Base-by-base conservation (phyloP, 139 green algal genomes). In the Diplosphaera chodatii region DNA sequence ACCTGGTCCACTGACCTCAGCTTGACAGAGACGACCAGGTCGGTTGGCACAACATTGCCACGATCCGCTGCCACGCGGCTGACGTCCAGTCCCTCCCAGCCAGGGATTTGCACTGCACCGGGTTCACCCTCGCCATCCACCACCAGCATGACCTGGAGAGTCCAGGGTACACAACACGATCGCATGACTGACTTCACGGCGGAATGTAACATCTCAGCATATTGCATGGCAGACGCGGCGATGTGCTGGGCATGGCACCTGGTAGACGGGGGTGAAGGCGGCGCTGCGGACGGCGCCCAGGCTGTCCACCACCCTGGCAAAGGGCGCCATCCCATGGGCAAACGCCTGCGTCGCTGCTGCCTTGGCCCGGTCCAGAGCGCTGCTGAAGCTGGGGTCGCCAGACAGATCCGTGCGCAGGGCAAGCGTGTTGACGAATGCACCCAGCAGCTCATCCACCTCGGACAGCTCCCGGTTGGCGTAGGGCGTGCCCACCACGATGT, bases 351-450 rank as follows among this genome's bases (percentile, higher is more conserved):
- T 59, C 13, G 48, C 16, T 3, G 25, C 18, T 25, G 48, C 48
- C 48, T 59, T 59, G 48, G 48, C 48, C 3, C 16, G 48, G 10
- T 25, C 25, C 28, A 76, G 56, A 21, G 48, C 48, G 4, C 23
- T 30, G 37, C n/a, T 28, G 16, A 76, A 59, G 20, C 62, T 63
- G 33, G 59, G 28, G 6, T 56, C 37, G 30, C 62, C 29, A 32
- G 37, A 32, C 55, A 76, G 59, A 29, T 71, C 62, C 48, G 25
- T 56, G 71, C 40, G 40, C 31, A 29, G 71, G 31, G 48, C 48
- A 10, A 59, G 16, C 8, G 18, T 25, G 33, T 76, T 76, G 59
- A 76, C 71, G 32, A 76, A 76, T 23, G 29, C 59, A 15, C 71
- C 71, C 21, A 76, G 25, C 33, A 62, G 62, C 13, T 28, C 64